Conservation (phyloP, 345 rosid species). For the Populus pruinosa region DNA sequence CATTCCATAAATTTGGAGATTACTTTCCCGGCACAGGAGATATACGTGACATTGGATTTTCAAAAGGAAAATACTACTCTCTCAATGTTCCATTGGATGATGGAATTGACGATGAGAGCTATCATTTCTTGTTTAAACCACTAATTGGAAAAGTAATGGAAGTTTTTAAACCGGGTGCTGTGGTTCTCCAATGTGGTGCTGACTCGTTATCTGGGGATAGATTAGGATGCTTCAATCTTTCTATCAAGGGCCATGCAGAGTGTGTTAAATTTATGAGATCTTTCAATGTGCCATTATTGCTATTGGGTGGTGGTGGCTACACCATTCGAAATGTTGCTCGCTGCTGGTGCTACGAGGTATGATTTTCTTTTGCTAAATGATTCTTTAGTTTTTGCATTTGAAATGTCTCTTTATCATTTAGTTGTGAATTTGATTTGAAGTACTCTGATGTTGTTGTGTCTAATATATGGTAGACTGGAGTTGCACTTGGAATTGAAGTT, state of each 20-base stretch:
- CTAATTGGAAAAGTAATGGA: slow-evolving; percentile 65
- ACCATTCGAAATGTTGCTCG: slow-evolving; percentile 77
- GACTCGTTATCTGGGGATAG: slow-evolving; percentile 71
- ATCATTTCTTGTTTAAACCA: slow-evolving; percentile 63
- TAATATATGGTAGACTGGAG: slow-evolving; percentile 46
- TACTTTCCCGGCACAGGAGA: slow-evolving; percentile 68
- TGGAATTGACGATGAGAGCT: slow-evolving; percentile 74
- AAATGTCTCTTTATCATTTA: background rate
- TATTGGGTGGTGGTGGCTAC: slow-evolving; percentile 74
- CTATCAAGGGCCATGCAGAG: slow-evolving; percentile 78
- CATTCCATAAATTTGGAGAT: slow-evolving; percentile 69
- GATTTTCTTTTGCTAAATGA: background rate
- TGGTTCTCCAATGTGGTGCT: slow-evolving; percentile 67
- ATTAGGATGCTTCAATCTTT: slow-evolving; percentile 66
- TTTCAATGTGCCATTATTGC: slow-evolving; percentile 61
- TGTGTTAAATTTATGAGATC: slow-evolving; percentile 75
- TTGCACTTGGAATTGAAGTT: slow-evolving; percentile 66
- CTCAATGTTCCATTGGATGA: slow-evolving; percentile 68
- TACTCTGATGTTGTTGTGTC: slow-evolving; percentile 3
- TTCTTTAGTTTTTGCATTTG: background rate
- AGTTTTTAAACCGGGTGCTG: slow-evolving; percentile 60
- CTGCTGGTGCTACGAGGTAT: slow-evolving; percentile 75
- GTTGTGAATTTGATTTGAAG: background rate
- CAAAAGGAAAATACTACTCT: slow-evolving; percentile 59
- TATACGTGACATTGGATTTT: slow-evolving; percentile 49